These are phyloP conservation scores for Exophiala sp. DNA, from an alignment of 2,329 filamentous ascomycete species.

Conservation along the genomic window DNA sequence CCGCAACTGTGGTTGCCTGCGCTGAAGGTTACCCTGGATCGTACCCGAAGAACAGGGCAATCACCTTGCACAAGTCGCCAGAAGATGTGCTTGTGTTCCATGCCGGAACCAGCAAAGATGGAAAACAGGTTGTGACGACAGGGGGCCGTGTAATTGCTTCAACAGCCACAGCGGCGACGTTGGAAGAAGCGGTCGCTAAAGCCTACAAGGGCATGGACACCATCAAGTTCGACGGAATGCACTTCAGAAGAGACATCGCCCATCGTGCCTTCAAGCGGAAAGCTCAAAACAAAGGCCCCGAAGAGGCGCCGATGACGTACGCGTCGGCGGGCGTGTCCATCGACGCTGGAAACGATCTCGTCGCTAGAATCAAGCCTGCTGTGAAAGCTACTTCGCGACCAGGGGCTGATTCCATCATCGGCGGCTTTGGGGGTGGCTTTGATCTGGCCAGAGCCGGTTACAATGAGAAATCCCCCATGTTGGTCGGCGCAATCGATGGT, in stretches of 20 bases:
- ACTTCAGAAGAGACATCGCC: conserved; percentile 89
- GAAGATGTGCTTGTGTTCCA: conserved; percentile 75
- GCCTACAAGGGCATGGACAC: conserved; percentile 78
- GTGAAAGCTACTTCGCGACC: conserved; percentile 79
- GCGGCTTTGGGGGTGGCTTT: conserved; percentile 87
- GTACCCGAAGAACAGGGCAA: conserved; percentile 71
- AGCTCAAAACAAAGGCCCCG: conserved; percentile 10
- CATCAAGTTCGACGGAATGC: conserved; percentile 82
- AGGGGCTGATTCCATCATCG: conserved; percentile 87
- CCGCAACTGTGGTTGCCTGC: conserved; percentile 88
- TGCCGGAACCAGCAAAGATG: conserved; percentile 63
- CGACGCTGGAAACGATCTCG: conserved; percentile 86
- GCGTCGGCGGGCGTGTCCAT: conserved; percentile 91
- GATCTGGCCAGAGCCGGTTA: conserved; percentile 72
- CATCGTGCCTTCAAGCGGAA: conserved; percentile 51
- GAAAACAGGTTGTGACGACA: conserved; percentile 63
- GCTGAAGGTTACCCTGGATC: conserved; percentile 83
- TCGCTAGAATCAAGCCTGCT: conserved; percentile 82
- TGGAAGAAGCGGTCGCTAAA: conserved; percentile 75
- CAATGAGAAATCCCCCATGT: conserved; percentile 65
- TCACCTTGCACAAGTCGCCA: conserved; percentile 51
- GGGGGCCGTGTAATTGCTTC: conserved; percentile 91
- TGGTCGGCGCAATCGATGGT: conserved; percentile 93
- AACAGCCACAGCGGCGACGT: conserved; percentile 68
- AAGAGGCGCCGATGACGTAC: conserved; percentile 62